Percentiles rank a stretch among this genome's conserved stretches.
These are phyloP conservation scores for Dendrobium catenatum DNA, from an alignment of 106 monocot species.

Conservation along the genomic window DNA sequence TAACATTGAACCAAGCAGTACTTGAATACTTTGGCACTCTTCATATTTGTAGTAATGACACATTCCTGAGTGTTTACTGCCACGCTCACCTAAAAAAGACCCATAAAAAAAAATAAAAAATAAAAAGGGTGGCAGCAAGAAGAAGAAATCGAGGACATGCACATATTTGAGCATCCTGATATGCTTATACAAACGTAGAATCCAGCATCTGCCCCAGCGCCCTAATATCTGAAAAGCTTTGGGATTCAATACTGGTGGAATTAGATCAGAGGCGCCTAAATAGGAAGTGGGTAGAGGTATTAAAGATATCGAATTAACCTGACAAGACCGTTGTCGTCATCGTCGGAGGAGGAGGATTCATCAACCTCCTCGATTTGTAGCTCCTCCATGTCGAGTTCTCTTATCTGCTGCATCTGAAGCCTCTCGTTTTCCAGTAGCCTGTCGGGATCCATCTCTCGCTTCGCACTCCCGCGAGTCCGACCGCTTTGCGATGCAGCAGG, in stretches of 20 bases:
- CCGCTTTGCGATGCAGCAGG: no score
- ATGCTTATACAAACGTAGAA: not conserved
- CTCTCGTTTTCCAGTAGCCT: conserved; percentile 27
- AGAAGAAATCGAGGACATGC: not conserved
- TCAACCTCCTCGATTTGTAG: conserved; percentile 44
- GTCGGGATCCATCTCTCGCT: conserved; percentile 8
- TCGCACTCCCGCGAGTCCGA: no score
- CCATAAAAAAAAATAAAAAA: not conserved
- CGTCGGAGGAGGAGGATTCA: not conserved
- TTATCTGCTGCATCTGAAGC: conserved; percentile 33
- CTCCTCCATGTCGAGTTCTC: conserved; percentile 42
- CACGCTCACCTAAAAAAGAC: not conserved
- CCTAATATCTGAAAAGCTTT: not conserved
- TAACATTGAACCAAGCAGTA: not conserved
- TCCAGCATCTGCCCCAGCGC: not conserved
- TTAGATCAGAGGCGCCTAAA: not conserved
- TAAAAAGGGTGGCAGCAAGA: not conserved
- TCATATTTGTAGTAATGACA: not conserved
- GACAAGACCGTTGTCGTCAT: conserved; percentile 13
- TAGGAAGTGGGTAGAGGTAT: not conserved
- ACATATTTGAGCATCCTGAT: not conserved
- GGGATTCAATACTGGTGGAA: not conserved
- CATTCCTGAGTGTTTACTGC: not conserved
- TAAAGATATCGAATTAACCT: conserved; percentile 2
- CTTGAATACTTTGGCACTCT: not conserved